Evolutionary conservation across 2,329 filamentous ascomycete genomes (phyloP), one percentile per base, ranked within the genome.

Genomic region (Lecanosticta acicola): DNA sequence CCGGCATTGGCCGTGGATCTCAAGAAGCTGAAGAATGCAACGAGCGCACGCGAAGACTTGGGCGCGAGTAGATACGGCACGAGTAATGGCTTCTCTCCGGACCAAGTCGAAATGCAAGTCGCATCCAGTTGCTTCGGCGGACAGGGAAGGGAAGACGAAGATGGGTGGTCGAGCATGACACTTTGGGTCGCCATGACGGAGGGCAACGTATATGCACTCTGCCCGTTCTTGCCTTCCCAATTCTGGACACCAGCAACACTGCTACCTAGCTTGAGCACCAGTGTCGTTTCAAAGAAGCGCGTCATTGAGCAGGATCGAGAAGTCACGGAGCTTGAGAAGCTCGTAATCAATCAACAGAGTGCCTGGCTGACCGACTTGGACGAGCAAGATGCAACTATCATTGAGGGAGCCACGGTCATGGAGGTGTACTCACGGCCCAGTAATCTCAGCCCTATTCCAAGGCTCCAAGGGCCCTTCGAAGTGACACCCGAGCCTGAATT

Each of bases 151-250:
- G 72, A 76, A 43, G 76, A 75, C 32, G 78, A 82, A 53, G 73
- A 80, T 59, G 77, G 78, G 1, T 98, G 93, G 93, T 86, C 89
- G 5, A 81, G 90, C 8, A 96, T 96, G 86, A 97, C 93, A 0
- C 74, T 98, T 9, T 98, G 91, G 87, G 73, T 97, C 41, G 89
- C 90, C n/a, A 98, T 96, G 85, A 81, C 81, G 32, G 85, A 88
- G 49, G 93, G 93, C 3, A 90, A 96, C 61, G 78, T 97, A 4
- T 98, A 98, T 62, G 90, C 91, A 1, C 72, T 98, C 7, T 96
- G 90, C 62, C 93, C 93, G 1, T 75, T 98, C 33, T 73, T 98
- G 24, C 93, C 93, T 0, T 81, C 82, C 41, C 87, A 84, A 58
- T 97, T 91, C 89, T 81, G 86, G 18, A 82, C 67, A 58, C 53